These are phyloP conservation scores for Hypoxylon trugodes DNA, from an alignment of 495 filamentous ascomycete genomes.

Conservation along the genomic window DNA sequence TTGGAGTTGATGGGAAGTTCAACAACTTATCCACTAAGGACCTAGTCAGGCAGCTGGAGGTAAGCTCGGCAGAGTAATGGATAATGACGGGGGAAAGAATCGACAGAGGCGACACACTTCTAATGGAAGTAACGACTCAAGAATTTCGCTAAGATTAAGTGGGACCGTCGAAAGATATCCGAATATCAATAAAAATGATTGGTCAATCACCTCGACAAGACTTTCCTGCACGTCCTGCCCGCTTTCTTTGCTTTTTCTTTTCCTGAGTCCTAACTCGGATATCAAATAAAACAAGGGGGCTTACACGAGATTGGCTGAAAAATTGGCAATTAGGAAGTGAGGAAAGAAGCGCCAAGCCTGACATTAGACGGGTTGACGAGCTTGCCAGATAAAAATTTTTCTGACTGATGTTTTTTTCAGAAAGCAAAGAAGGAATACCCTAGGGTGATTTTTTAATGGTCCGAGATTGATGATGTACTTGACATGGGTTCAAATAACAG, in stretches of 20 bases:
- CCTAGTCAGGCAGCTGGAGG: background rate
- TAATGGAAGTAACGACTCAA: constrained; percentile 21
- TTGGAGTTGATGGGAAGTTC: constrained; percentile 12
- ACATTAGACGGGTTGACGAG: constrained; percentile 1
- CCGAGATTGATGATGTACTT: constrained; percentile 30
- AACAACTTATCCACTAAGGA: constrained; percentile 10
- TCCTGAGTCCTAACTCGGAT: background rate
- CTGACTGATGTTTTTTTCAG: background rate
- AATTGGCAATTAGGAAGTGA: constrained; percentile 6
- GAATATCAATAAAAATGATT: constrained; percentile 29
- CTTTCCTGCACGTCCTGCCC: background rate
- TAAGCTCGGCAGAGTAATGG: background rate
- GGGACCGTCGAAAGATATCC: constrained; percentile 21
- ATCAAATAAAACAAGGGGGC: constrained; percentile 26
- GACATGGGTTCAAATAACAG: constrained; percentile 30
- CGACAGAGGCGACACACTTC: constrained; percentile 8
- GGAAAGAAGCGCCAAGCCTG: constrained; percentile 27
- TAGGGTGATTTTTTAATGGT: constrained; percentile 17
- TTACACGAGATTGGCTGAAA: constrained; percentile 15
- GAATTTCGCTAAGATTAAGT: constrained; percentile 26
- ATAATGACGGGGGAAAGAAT: constrained; percentile 16
- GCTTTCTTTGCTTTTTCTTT: background rate
- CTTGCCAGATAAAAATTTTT: constrained; percentile 9
- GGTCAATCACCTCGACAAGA: constrained; percentile 10
- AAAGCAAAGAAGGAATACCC: constrained; percentile 9